A percentile compares a stretch with the other conserved stretches of the same genome.
These are phyloP conservation scores for Phytophthora pinifolia DNA, from an alignment of 352 stramenopile genomes.

Conservation along the genomic window DNA sequence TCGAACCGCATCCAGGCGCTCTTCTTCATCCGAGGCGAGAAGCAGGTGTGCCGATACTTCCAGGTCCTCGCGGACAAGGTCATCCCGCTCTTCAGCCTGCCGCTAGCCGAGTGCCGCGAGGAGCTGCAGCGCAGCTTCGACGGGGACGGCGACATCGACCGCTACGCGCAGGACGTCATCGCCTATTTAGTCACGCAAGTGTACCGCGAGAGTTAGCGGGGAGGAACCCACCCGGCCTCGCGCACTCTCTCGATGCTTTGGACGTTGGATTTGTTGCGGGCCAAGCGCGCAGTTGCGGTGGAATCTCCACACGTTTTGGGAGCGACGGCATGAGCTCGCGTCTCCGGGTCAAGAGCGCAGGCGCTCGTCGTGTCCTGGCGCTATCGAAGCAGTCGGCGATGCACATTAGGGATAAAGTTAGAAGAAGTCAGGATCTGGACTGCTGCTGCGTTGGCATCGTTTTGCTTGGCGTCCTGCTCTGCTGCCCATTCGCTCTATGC, in stretches of 20 bases:
- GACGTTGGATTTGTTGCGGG: constrained; percentile 21
- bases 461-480: constrained; percentile 6
- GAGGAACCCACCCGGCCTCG: not conserved
- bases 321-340: constrained; percentile 18
- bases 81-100: constrained; percentile 78
- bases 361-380: constrained; percentile 22
- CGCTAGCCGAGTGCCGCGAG: constrained; percentile 66
- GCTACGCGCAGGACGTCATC: constrained; percentile 88
- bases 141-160: constrained; percentile 77
- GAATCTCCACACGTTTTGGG: constrained; percentile 20
- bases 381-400: constrained; percentile 31
- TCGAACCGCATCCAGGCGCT: constrained; percentile 89
- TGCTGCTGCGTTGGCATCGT: constrained; percentile 18
- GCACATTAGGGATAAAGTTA: constrained; percentile 47
- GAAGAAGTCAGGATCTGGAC: constrained; percentile 32
- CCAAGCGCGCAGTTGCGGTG: constrained; percentile 19
- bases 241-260: constrained; percentile 25
- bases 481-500: constrained; percentile 5
- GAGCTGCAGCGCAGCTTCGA: constrained; percentile 75
- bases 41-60: constrained; percentile 86
- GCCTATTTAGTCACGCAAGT: constrained; percentile 88
- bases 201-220: constrained; percentile 69
- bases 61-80: constrained; percentile 81
- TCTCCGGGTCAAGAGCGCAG: constrained; percentile 11
- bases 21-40: constrained; percentile 90